A percentile compares a stretch with the other conserved stretches of the same genome.
These are phyloP conservation scores for Rhodocollybia butyracea DNA, from an alignment of 768 basidiomycete species.

Conservation along the genomic window DNA sequence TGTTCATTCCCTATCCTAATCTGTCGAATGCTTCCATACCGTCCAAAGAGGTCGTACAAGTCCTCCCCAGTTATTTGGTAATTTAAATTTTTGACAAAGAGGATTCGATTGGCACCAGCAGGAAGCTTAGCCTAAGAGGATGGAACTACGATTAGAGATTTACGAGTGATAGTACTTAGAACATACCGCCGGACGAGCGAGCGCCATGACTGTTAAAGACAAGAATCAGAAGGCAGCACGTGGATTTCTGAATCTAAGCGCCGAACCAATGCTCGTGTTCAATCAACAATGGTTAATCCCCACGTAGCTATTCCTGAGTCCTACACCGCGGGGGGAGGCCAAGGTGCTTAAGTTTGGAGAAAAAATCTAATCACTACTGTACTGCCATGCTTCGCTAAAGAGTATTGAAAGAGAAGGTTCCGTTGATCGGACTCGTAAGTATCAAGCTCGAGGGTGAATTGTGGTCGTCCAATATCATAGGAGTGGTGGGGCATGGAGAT, in stretches of 20 bases:
- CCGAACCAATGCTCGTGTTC: neutral
- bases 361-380: slow-evolving; percentile 7
- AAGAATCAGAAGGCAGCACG: no score
- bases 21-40: slow-evolving; percentile 95
- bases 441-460: slow-evolving; percentile 21
- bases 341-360: slow-evolving; percentile 2
- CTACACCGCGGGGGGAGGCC: neutral
- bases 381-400: slow-evolving; percentile 34
- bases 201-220: slow-evolving; percentile 45
- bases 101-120: slow-evolving; percentile 85
- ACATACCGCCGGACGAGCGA: slow-evolving; percentile 67
- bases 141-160: neutral
- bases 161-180: neutral
- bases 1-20: slow-evolving; percentile 89
- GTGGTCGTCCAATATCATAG: no score
- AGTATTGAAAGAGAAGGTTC: no score
- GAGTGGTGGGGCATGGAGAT: no score
- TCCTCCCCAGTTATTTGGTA: slow-evolving; percentile 93
- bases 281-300: neutral
- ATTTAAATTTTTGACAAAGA: slow-evolving; percentile 92
- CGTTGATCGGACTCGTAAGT: slow-evolving; percentile 35
- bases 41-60: slow-evolving; percentile 94
- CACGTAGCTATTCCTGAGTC: neutral
- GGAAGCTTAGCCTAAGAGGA: slow-evolving; percentile 84
- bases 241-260: no score